These are phyloP conservation scores for Naganishia cerealis DNA, from an alignment of 1,284 basidiomycete species.

Conservation along the genomic window DNA sequence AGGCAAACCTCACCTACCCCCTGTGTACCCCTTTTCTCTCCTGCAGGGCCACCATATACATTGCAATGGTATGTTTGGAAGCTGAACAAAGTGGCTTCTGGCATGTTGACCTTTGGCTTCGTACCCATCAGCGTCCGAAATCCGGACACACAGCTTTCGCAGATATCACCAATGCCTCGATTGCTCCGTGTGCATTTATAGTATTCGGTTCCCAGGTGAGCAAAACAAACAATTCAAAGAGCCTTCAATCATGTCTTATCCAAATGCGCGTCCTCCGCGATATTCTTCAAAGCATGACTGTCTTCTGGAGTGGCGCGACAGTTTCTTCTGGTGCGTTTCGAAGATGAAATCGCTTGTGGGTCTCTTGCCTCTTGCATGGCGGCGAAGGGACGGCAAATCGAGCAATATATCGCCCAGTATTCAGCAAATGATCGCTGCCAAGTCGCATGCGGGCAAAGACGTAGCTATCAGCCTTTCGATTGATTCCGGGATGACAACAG, in stretches of 20 bases:
- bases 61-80: constrained; percentile 7
- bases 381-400: not conserved
- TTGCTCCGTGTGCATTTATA: constrained; percentile 14
- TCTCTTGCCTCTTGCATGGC: not conserved
- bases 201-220: constrained; percentile 21
- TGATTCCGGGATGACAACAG: constrained; percentile 4
- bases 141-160: constrained; percentile 7
- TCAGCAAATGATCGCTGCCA: not conserved
- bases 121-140: not conserved
- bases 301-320: not conserved
- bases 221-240: not conserved
- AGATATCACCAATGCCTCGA: constrained; percentile 12
- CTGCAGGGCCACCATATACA: constrained; percentile 6
- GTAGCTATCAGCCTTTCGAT: constrained; percentile 3
- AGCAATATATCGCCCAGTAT: not conserved
- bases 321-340: not conserved
- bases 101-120: not conserved
- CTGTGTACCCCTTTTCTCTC: not conserved
- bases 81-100: not conserved
- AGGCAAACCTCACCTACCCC: no score
- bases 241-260: not conserved
- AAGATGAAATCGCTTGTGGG: not conserved
- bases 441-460: not conserved
- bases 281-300: constrained; percentile 4
- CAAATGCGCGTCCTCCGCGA: not conserved